Evolutionary conservation across 2,329 filamentous ascomycete genomes (phyloP), one percentile per base, ranked within the genome.

Genomic region (Botrytis tulipae): DNA sequence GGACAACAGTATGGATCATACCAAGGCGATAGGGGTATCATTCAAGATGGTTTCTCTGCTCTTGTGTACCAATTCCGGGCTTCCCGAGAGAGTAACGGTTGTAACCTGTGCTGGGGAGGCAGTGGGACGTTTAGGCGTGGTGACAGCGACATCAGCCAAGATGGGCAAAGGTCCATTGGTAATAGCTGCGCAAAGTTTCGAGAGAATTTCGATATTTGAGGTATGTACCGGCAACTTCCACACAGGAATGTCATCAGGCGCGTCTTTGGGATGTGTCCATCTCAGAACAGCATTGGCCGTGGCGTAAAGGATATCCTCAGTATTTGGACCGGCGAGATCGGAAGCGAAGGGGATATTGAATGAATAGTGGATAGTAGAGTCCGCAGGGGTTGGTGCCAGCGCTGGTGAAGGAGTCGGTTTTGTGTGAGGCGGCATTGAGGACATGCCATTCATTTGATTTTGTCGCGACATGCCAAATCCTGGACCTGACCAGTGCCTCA

Each of bases 291-390:
- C 95, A 78, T 94, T 93, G 73, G 91, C 90, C 76, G 93, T 97
- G 76, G 95, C 94, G 84, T 98, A 95, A 75, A 98, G 89, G 80
- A 99, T 93, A 83, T 98, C 95, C 83, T 98, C 94, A 78, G 92
- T 92, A 80, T 98, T 94, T 76, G 96, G 96, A 48, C 96, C 96
- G 76, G 93, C 89, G 75, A 99, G 90, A 80, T 95, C 95, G 76
- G 93, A 97, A 78, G 94, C 91, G 84, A 98, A 98, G 75, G 96
- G 96, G 67, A 99, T 92, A 82, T 98, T 98, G 90, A 99, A 98
- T 77, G 94, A 95, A 82, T 97, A 92, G 83, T 97, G 94, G 83
- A 98, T 93, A 77, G 90, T 90, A 70, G 91, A 87, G 82, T 95
- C 92, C 81, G 91, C 88, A 76, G 91, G 86, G 77, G 92, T 90